Evolutionary conservation across 805 yeast genomes (phyloP), one percentile per base, ranked within the genome.

Genomic region (Hanseniaspora jakobsenii): DNA sequence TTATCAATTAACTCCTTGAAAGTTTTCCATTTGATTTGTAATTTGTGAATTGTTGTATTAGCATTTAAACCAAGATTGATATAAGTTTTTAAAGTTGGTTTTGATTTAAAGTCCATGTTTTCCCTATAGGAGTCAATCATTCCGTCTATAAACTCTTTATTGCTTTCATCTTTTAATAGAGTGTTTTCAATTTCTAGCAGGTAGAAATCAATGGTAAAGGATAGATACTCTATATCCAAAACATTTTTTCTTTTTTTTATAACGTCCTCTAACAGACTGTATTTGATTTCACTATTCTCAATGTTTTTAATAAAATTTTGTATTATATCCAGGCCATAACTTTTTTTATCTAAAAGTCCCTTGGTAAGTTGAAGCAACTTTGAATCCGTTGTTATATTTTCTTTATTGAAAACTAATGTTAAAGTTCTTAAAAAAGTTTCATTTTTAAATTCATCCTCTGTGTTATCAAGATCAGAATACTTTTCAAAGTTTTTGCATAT

Each of bases 61-160:
- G 18, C 3, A 32, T n/a, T 16, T 14, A 5, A 17, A 7, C 42
- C 27, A 7, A 24, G 10, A 26, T 13, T 13, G 2, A 29, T 14
- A 31, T 14, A 36, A 3, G 26, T 18, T 14, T n/a, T 16, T 13
- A 44, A 23, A 10, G 14, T 10, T 2, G 2, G 14, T 27, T 44
- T 44, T 13, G 32, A 17, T 14, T 32, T 34, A 21, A 26, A 37
- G 10, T 26, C 37, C 9, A 19, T 12, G 32, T 44, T 38, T 12
- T 22, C 22, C 21, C 9, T 32, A 34, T 36, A 44, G 13, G 19
- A 18, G 6, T 22, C 24, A 16, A 14, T 19, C 6, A 8, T 14
- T 14, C 8, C 10, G n/a, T 3, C 16, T 14, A 38, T 3, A 13
- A n/a, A 3, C n/a, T 12, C 19, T 3, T 3, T 24, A 27, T 17